Conservation (phyloP, 371 early-diverging fungal species). For the Apophysomyces trapeziformis region DNA sequence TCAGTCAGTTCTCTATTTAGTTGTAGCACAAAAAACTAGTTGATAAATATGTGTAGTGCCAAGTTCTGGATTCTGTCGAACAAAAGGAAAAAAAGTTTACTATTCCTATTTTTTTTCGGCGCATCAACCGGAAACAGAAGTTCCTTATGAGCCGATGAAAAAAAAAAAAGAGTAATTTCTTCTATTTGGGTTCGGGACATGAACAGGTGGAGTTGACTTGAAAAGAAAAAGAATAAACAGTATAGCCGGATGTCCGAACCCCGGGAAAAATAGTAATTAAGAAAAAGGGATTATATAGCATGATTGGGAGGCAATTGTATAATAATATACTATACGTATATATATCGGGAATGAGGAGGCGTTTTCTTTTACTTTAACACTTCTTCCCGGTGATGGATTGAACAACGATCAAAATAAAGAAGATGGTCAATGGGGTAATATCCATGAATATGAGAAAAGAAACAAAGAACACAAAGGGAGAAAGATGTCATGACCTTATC, state of each 20-base stretch:
- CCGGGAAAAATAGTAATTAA: neutral
- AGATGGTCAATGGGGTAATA: too few species aligned
- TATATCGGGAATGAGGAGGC: too few species aligned
- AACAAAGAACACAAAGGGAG: too few species aligned
- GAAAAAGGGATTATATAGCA: too few species aligned
- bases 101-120: neutral
- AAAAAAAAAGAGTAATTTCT: neutral
- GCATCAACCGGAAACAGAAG: conserved; percentile 2
- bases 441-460: too few species aligned
- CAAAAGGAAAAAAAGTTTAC: neutral
- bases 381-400: too few species aligned
- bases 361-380: too few species aligned
- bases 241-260: conserved; percentile 2
- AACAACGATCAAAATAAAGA: too few species aligned
- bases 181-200: neutral
- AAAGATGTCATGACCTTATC: too few species aligned
- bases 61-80: conserved; percentile 3
- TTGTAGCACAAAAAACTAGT: neutral
- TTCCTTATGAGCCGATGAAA: neutral
- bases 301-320: too few species aligned
- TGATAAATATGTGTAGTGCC: neutral
- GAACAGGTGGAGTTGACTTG: neutral
- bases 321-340: too few species aligned
- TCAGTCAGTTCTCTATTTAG: neutral
- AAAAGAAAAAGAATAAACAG: neutral